Conservation (phyloP, 2,329 filamentous ascomycete species). For the Dothistroma pini region DNA sequence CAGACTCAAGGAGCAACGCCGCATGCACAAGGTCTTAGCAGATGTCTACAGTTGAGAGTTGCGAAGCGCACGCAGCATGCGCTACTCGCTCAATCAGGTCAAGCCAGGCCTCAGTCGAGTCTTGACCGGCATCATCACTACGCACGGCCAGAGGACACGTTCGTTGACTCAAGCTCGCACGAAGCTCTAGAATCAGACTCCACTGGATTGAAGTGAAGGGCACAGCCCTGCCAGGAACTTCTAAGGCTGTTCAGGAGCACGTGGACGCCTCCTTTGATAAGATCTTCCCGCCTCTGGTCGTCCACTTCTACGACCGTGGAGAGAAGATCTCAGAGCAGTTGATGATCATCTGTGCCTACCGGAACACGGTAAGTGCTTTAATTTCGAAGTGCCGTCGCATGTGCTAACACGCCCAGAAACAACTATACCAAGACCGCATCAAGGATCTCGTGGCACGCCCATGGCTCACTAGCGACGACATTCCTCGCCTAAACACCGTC, state of each 20-base stretch:
- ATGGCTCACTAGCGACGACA: background rate
- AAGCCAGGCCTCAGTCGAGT: background rate
- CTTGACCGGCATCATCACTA: background rate
- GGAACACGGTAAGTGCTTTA: constrained; percentile 6
- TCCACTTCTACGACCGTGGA: constrained; percentile 9
- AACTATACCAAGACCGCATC: background rate
- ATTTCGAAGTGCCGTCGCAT: no score
- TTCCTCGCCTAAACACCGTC: constrained; percentile 17
- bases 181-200: background rate
- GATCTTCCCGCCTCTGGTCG: constrained; percentile 15
- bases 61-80: background rate
- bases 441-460: background rate
- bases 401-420: background rate
- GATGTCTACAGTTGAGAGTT: background rate
- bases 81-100: background rate
- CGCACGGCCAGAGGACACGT: no score
- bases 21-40: constrained; percentile 7
- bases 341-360: constrained; percentile 12
- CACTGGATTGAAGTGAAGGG: background rate
- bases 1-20: constrained; percentile 14
- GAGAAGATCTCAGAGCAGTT: constrained; percentile 3
- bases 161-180: no score
- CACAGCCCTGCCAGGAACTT: background rate
- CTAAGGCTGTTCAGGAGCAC: background rate
- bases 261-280: constrained; percentile 9